Evolutionary conservation across 1,139 yeast species (phyloP).

Genomic region (Candida dubliniensis): DNA sequence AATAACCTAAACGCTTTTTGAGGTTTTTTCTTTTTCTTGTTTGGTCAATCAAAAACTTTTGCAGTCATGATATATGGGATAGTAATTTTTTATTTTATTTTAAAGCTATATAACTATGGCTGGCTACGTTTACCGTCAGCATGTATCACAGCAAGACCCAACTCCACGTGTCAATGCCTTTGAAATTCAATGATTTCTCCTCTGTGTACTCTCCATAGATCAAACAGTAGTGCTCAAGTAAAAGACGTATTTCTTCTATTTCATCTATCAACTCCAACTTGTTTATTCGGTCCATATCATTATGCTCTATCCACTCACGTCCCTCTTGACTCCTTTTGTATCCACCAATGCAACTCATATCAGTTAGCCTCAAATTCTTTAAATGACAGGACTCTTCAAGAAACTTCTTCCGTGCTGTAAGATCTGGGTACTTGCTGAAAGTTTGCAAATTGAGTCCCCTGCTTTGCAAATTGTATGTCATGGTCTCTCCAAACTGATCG

Average conservation of each 20-base stretch:
- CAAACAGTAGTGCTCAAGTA: slow-evolving; percentile 74
- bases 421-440: slow-evolving; percentile 35
- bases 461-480: slow-evolving; percentile 68
- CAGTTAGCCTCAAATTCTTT: slow-evolving; percentile 35
- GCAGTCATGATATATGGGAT: too few species aligned
- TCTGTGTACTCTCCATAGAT: slow-evolving; percentile 22
- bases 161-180: slow-evolving; percentile 14
- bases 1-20: too few species aligned
- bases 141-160: slow-evolving; percentile 9
- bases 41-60: too few species aligned
- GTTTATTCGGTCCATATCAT: slow-evolving; percentile 54
- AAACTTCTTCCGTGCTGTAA: slow-evolving; percentile 45
- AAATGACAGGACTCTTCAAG: slow-evolving; percentile 24
- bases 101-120: too few species aligned
- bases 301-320: neutral
- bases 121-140: too few species aligned
- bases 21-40: too few species aligned
- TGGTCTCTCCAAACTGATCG: slow-evolving; percentile 78
- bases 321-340: slow-evolving; percentile 29
- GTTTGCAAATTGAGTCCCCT: slow-evolving; percentile 76
- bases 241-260: slow-evolving; percentile 75
- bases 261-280: slow-evolving; percentile 82
- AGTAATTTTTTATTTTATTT: too few species aligned
- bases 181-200: slow-evolving; percentile 1
- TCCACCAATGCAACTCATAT: slow-evolving; percentile 61